Evolutionary conservation across 2,329 filamentous ascomycete species (phyloP), one percentile per base, ranked within the genome.

Genomic region (Mollisia scopiformis): DNA sequence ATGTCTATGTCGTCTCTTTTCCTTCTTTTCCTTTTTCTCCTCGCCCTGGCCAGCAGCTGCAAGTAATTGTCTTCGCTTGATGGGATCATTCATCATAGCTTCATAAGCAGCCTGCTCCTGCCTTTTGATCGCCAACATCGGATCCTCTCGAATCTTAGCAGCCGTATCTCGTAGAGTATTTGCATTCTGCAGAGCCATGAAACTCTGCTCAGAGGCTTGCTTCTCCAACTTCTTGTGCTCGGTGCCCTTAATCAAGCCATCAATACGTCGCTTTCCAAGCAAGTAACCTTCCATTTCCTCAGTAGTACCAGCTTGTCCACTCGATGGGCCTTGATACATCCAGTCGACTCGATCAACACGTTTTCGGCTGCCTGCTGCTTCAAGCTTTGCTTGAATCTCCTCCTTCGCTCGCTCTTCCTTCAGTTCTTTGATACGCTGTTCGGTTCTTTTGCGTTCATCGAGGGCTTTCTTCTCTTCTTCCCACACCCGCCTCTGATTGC

Each of bases 231-330:
- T 90, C 74, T 95, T 90, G 68, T 86, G 86, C 51, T 96, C 92
- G 39, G 89, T 89, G 52, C 90, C 91, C 74, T 95, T 91, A 46
- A 92, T 86, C 57, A 99, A 82, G 13, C 88, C 88, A 79, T 98
- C 94, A 74, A 99, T 94, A 61, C 93, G 85, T 61, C 95, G 84
- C 80, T 97, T 98, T 55, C 95, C 95, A 14, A 99, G 82, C 1
- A 99, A 78, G 74, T 96, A 99, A 3, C 91, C 92, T 73, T 99
- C 95, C 78, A 92, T 93, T 77, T 98, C 95, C 75, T 97, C 94
- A 4, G 84, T 86, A 39, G 86, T 91, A 30, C 89, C 90, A n/a
- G 82, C 80, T 71, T 91, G 88, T 35, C 92, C 91, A 59, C 82
- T 84, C 53, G 89, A 90, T 7, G 95, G 93, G 1, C 94, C 94